These are phyloP conservation scores for Ilyonectria destructans DNA, from an alignment of 2,329 filamentous ascomycete species.

Conservation along the genomic window DNA sequence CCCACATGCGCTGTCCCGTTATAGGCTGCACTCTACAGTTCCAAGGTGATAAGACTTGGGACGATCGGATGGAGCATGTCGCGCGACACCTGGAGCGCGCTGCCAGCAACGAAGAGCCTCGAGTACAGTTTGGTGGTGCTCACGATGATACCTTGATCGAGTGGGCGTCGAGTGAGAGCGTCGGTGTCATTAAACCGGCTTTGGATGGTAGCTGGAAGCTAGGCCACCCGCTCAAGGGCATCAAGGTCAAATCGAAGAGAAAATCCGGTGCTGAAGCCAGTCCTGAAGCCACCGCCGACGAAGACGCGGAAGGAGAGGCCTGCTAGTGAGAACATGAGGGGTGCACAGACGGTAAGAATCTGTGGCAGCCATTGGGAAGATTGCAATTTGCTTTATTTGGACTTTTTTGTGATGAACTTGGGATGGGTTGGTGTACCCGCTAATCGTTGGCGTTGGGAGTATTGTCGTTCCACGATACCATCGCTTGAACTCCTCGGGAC, in stretches of 20 bases:
- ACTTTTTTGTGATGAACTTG: neutral
- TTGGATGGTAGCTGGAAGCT: constrained; percentile 52
- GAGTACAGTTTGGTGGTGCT: constrained; percentile 58
- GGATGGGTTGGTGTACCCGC: constrained; percentile 7
- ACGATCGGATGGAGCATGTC: constrained; percentile 89
- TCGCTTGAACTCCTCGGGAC: constrained; percentile 11
- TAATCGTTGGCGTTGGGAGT: constrained; percentile 23
- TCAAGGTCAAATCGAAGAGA: constrained; percentile 32
- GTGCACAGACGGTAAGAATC: neutral
- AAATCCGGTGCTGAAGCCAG: constrained; percentile 14
- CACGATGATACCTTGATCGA: constrained; percentile 57
- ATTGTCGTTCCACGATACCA: constrained; percentile 18
- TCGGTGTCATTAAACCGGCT: constrained; percentile 55
- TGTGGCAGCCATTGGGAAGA: neutral
- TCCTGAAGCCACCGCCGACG: constrained; percentile 32
- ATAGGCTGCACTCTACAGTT: constrained; percentile 74
- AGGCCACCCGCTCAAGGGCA: constrained; percentile 51
- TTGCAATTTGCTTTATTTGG: neutral
- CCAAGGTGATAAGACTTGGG: constrained; percentile 78
- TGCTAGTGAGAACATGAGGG: constrained; percentile 22
- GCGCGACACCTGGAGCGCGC: constrained; percentile 81
- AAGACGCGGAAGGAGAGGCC: constrained; percentile 52
- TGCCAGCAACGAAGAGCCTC: constrained; percentile 46
- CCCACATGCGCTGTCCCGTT: constrained; percentile 73
- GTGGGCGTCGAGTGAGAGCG: constrained; percentile 58